Conservation (phyloP, 2,329 filamentous ascomycete genomes). For the Arthrobotrys entomopaga region DNA sequence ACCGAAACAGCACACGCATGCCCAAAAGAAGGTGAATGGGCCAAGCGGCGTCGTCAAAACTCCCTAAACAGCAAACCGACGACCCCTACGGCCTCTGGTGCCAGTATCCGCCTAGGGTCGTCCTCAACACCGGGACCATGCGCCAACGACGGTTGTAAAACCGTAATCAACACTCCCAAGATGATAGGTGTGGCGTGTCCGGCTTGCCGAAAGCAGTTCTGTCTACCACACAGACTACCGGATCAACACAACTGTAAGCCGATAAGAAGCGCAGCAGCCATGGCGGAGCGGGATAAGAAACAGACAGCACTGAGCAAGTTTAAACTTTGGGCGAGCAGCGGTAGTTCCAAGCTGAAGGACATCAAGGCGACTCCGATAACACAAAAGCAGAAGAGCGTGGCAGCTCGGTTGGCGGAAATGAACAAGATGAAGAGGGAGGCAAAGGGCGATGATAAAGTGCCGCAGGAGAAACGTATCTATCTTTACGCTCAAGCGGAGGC, state of each 20-base stretch:
- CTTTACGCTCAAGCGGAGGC: conserved; percentile 89
- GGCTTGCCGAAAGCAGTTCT: conserved; percentile 66
- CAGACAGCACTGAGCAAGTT: conserved; percentile 79
- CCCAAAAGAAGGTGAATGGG: conserved; percentile 71
- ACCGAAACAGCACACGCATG: conserved; percentile 83
- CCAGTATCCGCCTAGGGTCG: conserved; percentile 69
- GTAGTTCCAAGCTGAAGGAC: conserved; percentile 44
- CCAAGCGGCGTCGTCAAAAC: conserved; percentile 64
- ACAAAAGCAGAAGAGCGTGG: conserved; percentile 73
- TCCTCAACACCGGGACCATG: conserved; percentile 64
- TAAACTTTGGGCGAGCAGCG: conserved; percentile 69
- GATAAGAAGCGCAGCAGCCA: conserved; percentile 57
- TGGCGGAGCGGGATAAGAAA: conserved; percentile 70
- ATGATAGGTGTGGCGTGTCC: conserved; percentile 66
- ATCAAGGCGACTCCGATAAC: conserved; percentile 59
- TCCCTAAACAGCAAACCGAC: conserved; percentile 58
- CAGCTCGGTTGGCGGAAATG: conserved; percentile 74
- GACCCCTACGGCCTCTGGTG: conserved; percentile 48
- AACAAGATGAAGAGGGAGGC: conserved; percentile 85
- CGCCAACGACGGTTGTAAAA: conserved; percentile 66
- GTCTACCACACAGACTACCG: conserved; percentile 66
- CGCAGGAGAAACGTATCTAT: conserved; percentile 86
- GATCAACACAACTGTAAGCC: conserved; percentile 74
- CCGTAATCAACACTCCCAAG: conserved; percentile 66
- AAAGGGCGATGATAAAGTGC: conserved; percentile 86